These are phyloP conservation scores for Microthyrium microscopicum DNA, from an alignment of 2,329 filamentous ascomycete genomes.

Conservation along the genomic window DNA sequence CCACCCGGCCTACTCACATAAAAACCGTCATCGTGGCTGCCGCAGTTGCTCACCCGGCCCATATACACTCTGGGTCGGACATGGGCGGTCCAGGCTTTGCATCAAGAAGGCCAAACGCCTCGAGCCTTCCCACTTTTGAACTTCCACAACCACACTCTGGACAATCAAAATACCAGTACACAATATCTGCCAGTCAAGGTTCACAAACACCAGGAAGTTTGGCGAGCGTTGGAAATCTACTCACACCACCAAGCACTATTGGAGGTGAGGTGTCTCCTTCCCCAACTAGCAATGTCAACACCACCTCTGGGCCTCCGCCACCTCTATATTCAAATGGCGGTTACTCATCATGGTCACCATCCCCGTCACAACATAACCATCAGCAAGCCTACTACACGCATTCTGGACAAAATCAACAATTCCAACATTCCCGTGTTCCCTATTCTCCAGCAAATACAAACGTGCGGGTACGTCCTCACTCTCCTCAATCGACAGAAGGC, in stretches of 20 bases:
- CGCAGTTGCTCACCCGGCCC: slow-evolving; percentile 41
- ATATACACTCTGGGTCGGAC: slow-evolving; percentile 46
- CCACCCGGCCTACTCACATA: slow-evolving; percentile 23
- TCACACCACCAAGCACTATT: slow-evolving; percentile 45
- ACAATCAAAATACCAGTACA: slow-evolving; percentile 31
- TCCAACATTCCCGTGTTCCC: slow-evolving; percentile 2
- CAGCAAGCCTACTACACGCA: slow-evolving; percentile 7
- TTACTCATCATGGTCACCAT: slow-evolving; percentile 40
- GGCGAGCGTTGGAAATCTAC: slow-evolving; percentile 42
- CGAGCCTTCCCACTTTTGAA: slow-evolving; percentile 51
- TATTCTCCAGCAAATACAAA: not conserved
- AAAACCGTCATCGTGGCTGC: slow-evolving; percentile 44
- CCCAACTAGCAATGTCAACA: slow-evolving; percentile 44
- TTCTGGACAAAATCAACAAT: slow-evolving; percentile 3
- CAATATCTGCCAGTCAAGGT: slow-evolving; percentile 26
- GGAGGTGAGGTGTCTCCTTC: slow-evolving; percentile 44
- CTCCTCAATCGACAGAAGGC: slow-evolving; percentile 2
- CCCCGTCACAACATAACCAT: slow-evolving; percentile 9
- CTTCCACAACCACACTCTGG: slow-evolving; percentile 27
- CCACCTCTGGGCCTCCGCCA: slow-evolving; percentile 41
- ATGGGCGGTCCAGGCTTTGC: slow-evolving; percentile 51
- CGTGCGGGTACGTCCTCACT: not conserved
- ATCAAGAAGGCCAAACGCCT: slow-evolving; percentile 52
- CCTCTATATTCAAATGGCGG: slow-evolving; percentile 39
- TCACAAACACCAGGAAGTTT: slow-evolving; percentile 28